Percentiles rank a stretch among this genome's conserved stretches.
Evolutionary conservation across 805 yeast genomes (phyloP).

Genomic region (Candida rishiriensis): DNA sequence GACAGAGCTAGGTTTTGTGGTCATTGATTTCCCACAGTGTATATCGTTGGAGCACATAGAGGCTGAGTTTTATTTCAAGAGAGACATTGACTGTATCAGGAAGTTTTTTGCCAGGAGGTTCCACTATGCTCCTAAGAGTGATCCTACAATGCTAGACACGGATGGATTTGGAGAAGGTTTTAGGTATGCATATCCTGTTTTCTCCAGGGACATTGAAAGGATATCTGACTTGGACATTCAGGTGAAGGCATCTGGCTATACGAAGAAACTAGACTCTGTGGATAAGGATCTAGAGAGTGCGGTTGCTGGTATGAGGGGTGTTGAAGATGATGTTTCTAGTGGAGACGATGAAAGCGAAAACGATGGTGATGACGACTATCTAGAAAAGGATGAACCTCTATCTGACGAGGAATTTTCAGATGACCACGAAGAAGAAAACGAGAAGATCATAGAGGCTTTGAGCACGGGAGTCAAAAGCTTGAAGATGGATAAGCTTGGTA

Average conservation of each 20-base stretch:
- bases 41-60: conserved; percentile 87
- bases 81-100: conserved; percentile 90
- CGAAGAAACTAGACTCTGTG: conserved; percentile 37
- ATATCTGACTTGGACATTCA: conserved; percentile 69
- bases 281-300: conserved; percentile 73
- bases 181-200: conserved; percentile 71
- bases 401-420: conserved; percentile 34
- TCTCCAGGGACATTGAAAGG: conserved; percentile 71
- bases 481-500: conserved; percentile 79
- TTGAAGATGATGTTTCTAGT: conserved; percentile 29
- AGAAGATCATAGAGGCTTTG: conserved; percentile 65
- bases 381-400: conserved; percentile 26
- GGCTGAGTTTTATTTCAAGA: conserved; percentile 79
- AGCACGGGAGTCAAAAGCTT: conserved; percentile 58
- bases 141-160: conserved; percentile 66
- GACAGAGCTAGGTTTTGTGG: conserved; percentile 69
- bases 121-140: conserved; percentile 65
- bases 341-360: conserved; percentile 29
- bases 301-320: conserved; percentile 58
- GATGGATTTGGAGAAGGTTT: conserved; percentile 82
- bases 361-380: conserved; percentile 35
- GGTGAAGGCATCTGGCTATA: conserved; percentile 88
- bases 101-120: conserved; percentile 77
- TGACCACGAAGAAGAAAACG: conserved; percentile 34
- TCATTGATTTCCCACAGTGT: conserved; percentile 98